These are phyloP conservation scores for Cryptococcus wingfieldii DNA, from an alignment of 1,284 basidiomycete genomes.

Conservation along the genomic window DNA sequence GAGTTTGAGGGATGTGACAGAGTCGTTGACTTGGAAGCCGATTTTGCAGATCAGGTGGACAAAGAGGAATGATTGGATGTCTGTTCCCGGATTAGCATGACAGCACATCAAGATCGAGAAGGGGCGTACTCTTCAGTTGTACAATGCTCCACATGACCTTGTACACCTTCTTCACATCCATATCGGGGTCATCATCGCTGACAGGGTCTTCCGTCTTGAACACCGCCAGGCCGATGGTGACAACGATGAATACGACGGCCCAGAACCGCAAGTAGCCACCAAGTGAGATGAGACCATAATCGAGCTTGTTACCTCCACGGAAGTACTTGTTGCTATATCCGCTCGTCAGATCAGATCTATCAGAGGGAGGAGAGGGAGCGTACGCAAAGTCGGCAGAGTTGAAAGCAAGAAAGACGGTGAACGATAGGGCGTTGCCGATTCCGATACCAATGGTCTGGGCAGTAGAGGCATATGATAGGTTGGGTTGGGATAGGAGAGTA, in stretches of 20 bases:
- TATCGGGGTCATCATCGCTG: constrained; percentile 66
- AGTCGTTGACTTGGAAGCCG: constrained; percentile 93
- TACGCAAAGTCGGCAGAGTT: constrained; percentile 91
- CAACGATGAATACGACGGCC: constrained; percentile 69
- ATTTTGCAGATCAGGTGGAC: constrained; percentile 92
- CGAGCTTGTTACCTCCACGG: constrained; percentile 52
- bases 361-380: constrained; percentile 36
- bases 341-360: constrained; percentile 46
- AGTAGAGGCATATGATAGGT: constrained; percentile 92
- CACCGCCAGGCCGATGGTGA: constrained; percentile 82
- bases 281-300: constrained; percentile 75
- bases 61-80: constrained; percentile 82
- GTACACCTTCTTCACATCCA: constrained; percentile 89
- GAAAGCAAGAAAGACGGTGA: constrained; percentile 95
- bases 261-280: constrained; percentile 84
- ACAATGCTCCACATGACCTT: constrained; percentile 92
- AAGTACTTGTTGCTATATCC: constrained; percentile 64
- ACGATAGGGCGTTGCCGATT: constrained; percentile 91
- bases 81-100: constrained; percentile 32
- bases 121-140: constrained; percentile 71
- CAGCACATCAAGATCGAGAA: constrained; percentile 42
- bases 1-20: constrained; percentile 86
- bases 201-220: constrained; percentile 89
- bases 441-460: constrained; percentile 98
- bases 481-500: constrained; percentile 90